A percentile compares a stretch with the other conserved stretches of the same genome.
These are phyloP conservation scores for Myxozyma monticola DNA, from an alignment of 805 yeast genomes.

Conservation along the genomic window DNA sequence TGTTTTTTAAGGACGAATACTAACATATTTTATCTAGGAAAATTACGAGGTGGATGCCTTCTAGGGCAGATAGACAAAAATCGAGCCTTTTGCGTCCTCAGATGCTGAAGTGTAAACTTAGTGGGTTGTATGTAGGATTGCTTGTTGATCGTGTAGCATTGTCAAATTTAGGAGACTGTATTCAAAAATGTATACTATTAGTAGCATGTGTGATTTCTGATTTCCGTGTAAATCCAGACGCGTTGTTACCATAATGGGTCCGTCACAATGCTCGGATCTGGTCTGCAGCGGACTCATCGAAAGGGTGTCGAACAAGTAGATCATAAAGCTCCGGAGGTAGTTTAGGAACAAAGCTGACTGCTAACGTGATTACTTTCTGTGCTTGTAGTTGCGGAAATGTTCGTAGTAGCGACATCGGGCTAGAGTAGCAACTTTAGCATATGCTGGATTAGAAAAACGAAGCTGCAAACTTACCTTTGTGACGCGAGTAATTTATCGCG, in stretches of 20 bases:
- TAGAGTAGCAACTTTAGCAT: not conserved
- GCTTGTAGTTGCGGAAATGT: constrained; percentile 73
- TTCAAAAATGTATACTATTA: not conserved
- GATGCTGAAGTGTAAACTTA: too few species aligned
- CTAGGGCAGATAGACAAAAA: too few species aligned
- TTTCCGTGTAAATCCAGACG: too few species aligned
- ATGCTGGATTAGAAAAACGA: not conserved
- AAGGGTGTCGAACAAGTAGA: constrained; percentile 61
- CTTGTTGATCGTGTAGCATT: not conserved
- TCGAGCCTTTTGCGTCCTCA: too few species aligned
- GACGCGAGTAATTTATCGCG: constrained; percentile 61
- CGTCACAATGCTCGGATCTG: constrained; percentile 12
- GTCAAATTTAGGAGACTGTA: not conserved
- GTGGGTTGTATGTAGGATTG: not conserved
- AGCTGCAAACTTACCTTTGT: constrained; percentile 35
- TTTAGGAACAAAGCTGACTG: constrained; percentile 75
- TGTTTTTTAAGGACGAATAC: too few species aligned
- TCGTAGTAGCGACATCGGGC: constrained; percentile 73
- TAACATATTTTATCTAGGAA: constrained; percentile 17
- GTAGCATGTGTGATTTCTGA: too few species aligned
- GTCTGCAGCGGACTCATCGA: constrained; percentile 47
- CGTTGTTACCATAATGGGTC: too few species aligned
- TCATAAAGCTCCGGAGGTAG: constrained; percentile 68
- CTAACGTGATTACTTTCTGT: constrained; percentile 70
- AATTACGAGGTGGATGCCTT: constrained; percentile 47